Conservation (phyloP, 2,329 filamentous ascomycete species). For the Curvularia eragrostidis region DNA sequence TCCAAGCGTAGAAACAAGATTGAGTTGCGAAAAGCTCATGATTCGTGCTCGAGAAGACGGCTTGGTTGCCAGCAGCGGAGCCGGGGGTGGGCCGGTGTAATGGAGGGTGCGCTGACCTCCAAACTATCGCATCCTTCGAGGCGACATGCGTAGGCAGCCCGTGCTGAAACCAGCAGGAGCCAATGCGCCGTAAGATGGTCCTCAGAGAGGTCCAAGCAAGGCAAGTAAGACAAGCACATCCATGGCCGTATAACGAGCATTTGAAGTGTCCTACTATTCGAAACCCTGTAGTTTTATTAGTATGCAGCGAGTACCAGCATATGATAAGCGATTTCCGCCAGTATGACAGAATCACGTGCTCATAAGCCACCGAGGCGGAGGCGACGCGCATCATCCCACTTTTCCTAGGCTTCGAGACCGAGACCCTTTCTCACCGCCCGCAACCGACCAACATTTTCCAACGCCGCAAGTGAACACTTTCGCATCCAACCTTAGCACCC, state of each 20-base stretch:
- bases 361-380: background rate
- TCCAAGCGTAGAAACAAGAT: background rate
- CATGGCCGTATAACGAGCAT: background rate
- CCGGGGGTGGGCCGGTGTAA: slow-evolving; percentile 19
- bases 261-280: background rate
- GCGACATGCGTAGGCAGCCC: slow-evolving; percentile 2
- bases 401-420: slow-evolving; percentile 17
- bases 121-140: slow-evolving; percentile 13
- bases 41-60: slow-evolving; percentile 12
- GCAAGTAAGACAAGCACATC: background rate
- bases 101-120: slow-evolving; percentile 8
- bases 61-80: slow-evolving; percentile 12
- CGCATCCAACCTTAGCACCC: slow-evolving; percentile 11
- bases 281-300: background rate
- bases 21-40: slow-evolving; percentile 3
- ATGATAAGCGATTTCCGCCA: background rate
- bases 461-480: slow-evolving; percentile 23
- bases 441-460: slow-evolving; percentile 22
- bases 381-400: slow-evolving; percentile 21
- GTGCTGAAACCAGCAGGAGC: slow-evolving; percentile 7
- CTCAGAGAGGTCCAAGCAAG: slow-evolving; percentile 1
- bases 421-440: slow-evolving; percentile 31
- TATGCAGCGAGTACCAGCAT: background rate
- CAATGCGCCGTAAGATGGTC: slow-evolving; percentile 4
- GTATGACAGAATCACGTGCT: slow-evolving; percentile 4